Conservation (phyloP, 202 grass and related monocot species). For the Carex arenaria region DNA sequence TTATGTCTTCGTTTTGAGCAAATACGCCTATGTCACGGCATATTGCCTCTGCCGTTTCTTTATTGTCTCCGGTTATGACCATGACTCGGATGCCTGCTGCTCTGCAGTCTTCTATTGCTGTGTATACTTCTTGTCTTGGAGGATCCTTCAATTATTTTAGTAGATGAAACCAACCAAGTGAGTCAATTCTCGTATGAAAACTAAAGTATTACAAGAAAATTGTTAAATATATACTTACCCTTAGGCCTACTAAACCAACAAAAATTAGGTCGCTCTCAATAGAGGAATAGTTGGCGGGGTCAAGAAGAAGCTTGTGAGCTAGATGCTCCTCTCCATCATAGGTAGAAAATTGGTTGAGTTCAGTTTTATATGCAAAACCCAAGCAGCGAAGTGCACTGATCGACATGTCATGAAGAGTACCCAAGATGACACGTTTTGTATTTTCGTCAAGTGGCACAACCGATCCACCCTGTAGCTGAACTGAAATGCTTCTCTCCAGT, state of each 20-base stretch:
- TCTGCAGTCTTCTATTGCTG: slow-evolving; percentile 95
- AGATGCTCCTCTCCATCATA: slow-evolving; percentile 93
- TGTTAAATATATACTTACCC: slow-evolving; percentile 42
- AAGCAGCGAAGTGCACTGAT: slow-evolving; percentile 86
- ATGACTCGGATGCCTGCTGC: slow-evolving; percentile 90
- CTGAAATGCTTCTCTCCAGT: slow-evolving; percentile 63
- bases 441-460: slow-evolving; percentile 66
- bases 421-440: slow-evolving; percentile 48
- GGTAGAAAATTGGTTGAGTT: slow-evolving; percentile 66
- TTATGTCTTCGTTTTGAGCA: slow-evolving; percentile 64
- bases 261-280: slow-evolving; percentile 85
- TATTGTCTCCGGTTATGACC: slow-evolving; percentile 99
- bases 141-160: slow-evolving; percentile 61
- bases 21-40: slow-evolving; percentile 90
- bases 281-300: slow-evolving; percentile 74
- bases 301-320: slow-evolving; percentile 88
- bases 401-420: slow-evolving; percentile 78
- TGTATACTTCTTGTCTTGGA: slow-evolving; percentile 83
- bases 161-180: not conserved
- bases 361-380: slow-evolving; percentile 87
- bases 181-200: not conserved
- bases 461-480: slow-evolving; percentile 81
- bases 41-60: slow-evolving; percentile 98
- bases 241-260: slow-evolving; percentile 70
- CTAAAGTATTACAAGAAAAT: not conserved